Evolutionary conservation across 306 rosid species (phyloP), one percentile per base, ranked within the genome.

Genomic region (Pueraria montana): DNA sequence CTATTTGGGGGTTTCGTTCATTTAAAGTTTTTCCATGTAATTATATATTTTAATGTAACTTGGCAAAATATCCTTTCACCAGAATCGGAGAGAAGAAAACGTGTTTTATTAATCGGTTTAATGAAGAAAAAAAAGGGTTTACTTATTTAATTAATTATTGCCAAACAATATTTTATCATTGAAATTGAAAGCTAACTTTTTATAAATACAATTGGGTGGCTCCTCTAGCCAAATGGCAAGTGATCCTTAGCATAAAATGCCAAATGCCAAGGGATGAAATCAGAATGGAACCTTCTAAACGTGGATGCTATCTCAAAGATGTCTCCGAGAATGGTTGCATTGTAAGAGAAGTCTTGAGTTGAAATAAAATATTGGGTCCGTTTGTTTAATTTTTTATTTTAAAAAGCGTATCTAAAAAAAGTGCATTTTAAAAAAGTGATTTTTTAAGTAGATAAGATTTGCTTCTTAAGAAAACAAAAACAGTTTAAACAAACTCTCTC

Each of bases 31-130:
- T 12, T 13, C 38, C 36, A 43, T 70, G 59, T 80, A 71, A 68
- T 40, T 80, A n/a, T 45, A 46, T 55, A 24, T 69, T 80, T 49
- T 68, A 32, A 16, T 18, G 52, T n/a, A 67, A 26, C 49, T 68
- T 40, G 20, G 38, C 40, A 80, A 72, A 68, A 36, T 74, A 46
- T 53, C 16, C 64, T 58, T 24, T 48, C 64, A 36, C 58, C 34
- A 49, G 18, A 21, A 11, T 61, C 20, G n/a, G n/a, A 42, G 53
- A 13, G 16, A 26, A 62, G 58, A 71, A 42, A 40, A 18, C 36
- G 24, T 72, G 52, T 21, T 16, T 53, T 42, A 45, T 53, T 26
- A 20, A 32, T 69, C 73, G 66, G 46, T 81, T 21, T 72, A 58
- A n/a, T n/a, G n/a, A 49, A 73, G 55, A 36, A 66, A 0, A 24